Conservation (phyloP, 352 stramenopile species). For the Phytophthora megakarya region DNA sequence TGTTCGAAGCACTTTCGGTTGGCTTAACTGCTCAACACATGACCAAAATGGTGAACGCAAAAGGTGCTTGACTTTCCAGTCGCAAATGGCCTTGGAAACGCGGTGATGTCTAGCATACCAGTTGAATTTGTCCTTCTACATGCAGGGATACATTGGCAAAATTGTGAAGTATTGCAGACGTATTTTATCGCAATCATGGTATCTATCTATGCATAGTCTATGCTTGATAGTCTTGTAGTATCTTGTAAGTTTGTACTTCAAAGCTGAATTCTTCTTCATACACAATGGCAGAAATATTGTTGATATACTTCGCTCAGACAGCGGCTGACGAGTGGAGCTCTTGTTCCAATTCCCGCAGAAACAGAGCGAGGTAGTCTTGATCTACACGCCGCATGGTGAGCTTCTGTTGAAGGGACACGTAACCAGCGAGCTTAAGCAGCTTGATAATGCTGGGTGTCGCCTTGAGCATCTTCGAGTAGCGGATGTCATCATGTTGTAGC, state of each 20-base stretch:
- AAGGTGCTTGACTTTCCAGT: constrained; percentile 5
- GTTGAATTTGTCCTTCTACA: too few species aligned
- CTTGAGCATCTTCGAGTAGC: constrained; percentile 68
- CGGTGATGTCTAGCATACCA: too few species aligned
- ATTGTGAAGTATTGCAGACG: too few species aligned
- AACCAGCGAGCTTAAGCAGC: constrained; percentile 77
- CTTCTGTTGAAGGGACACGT: constrained; percentile 72
- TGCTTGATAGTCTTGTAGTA: constrained; percentile 23
- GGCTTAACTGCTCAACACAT: constrained; percentile 14
- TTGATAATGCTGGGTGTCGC: constrained; percentile 78
- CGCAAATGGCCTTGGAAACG: neutral
- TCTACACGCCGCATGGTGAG: constrained; percentile 79
- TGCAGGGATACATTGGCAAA: too few species aligned
- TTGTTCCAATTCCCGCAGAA: constrained; percentile 59
- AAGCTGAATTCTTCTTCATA: constrained; percentile 11
- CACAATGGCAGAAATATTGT: constrained; percentile 19
- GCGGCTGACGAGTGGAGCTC: constrained; percentile 33
- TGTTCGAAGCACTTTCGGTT: constrained; percentile 9
- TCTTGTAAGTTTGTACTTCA: constrained; percentile 22
- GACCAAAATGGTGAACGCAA: constrained; percentile 5
- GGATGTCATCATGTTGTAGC: constrained; percentile 71
- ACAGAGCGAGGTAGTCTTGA: constrained; percentile 63
- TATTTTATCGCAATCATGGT: constrained; percentile 13
- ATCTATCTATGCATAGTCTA: constrained; percentile 20
- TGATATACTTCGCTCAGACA: constrained; percentile 17